Evolutionary conservation across 2,329 filamentous ascomycete species (phyloP), one percentile per base, ranked within the genome.

Genomic region (Berkeleyomyces basicola): DNA sequence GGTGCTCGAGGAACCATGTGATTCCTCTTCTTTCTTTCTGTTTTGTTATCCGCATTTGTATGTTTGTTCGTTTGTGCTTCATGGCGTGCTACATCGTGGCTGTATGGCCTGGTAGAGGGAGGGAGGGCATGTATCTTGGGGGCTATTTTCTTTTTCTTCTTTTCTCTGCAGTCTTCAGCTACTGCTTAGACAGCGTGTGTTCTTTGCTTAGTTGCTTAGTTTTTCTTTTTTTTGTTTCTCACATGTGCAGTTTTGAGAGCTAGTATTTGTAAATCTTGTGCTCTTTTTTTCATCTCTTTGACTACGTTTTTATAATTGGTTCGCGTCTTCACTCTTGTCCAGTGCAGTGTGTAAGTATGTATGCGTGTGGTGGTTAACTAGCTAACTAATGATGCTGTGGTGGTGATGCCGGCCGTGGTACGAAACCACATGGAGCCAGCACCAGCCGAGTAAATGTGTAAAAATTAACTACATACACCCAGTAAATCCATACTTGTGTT

Each of bases 1-100:
- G 84, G 84, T 2, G 84, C 84, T 3, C 78, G 71, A 66, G 80
- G 80, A 36, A 66, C 63, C 43, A 62, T 47, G 37, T 61, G 11
- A 44, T 10, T 46, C 58, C 2, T 16, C n/a, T 51, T 44, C 14
- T 61, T 57, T 11, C 37, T 55, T 61, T 53, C 16, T 63, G 23
- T 11, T 58, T 44, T 58, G 7, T 44, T 42, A 14, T 23, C 23
- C 23, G 23, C 47, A n/a, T 14, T 58, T 16, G 7, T 57, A 36
- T 55, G 11, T 14, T 57, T 33, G 7, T 46, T 14, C 16, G 11
- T 46, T 59, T 59, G 40, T 37, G 9, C 47, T 59, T 59, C 31
- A 57, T 59, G 42, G 40, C 43, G 51, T 39, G 7, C 37, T 14
- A 23, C 9, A 14, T 59, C 23, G 33, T 43, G 57, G 31, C 42